Conservation (phyloP, 202 grass and related monocot species). For the Schoenoplectus triqueter region DNA sequence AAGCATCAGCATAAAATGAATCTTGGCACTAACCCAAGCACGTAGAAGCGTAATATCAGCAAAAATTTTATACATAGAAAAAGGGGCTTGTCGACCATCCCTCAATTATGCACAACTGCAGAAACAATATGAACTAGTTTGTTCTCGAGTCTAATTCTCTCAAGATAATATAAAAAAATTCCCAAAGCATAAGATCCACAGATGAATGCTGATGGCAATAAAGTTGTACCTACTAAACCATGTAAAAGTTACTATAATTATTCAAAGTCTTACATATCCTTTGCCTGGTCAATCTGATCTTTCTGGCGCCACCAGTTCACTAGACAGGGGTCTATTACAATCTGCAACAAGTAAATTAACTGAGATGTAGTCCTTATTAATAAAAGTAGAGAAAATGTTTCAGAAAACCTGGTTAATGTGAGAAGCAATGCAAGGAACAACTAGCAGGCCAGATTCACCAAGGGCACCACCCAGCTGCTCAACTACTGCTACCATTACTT, state of each 20-base stretch:
- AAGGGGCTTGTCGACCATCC: no score
- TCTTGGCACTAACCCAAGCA: background rate
- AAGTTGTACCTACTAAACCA: slow-evolving; percentile 12
- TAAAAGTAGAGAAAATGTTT: slow-evolving; percentile 25
- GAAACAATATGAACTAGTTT: background rate
- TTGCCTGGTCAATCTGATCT: slow-evolving; percentile 49
- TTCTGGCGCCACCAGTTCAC: slow-evolving; percentile 75
- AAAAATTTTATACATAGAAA: no score
- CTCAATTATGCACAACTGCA: no score
- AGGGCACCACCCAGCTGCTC: slow-evolving; percentile 80
- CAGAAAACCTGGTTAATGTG: slow-evolving; percentile 80
- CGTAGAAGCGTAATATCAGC: background rate
- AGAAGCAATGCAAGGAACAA: slow-evolving; percentile 68
- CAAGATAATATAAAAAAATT: background rate
- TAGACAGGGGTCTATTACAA: slow-evolving; percentile 66
- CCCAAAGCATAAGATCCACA: slow-evolving; percentile 1
- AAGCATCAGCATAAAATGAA: background rate
- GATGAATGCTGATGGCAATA: background rate
- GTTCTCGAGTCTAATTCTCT: background rate
- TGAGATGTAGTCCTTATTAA: slow-evolving; percentile 19
- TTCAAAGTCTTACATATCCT: slow-evolving; percentile 40
- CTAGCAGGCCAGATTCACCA: slow-evolving; percentile 67
- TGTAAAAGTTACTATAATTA: background rate
- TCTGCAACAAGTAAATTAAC: slow-evolving; percentile 47
- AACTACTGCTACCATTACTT: slow-evolving; percentile 81